Base-by-base conservation (phyloP, 352 stramenopile genomes). In the Phytopythium kandeliae region DNA sequence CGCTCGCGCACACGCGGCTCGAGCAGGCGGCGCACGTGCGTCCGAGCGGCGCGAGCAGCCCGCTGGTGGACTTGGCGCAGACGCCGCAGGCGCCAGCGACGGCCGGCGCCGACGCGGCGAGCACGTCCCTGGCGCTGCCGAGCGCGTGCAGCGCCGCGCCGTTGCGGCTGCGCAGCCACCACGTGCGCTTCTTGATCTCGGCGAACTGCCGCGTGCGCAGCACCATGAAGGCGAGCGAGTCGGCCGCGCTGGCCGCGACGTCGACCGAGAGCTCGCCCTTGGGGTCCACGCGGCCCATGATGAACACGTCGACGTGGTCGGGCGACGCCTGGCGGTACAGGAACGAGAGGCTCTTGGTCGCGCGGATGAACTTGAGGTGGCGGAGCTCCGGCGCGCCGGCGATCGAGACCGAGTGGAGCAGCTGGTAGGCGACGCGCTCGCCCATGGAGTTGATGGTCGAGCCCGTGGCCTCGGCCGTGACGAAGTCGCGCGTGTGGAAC, bases 101-200 rank as follows among this genome's bases (percentile, higher is more conserved):
- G 58, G 60, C 45, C 31, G 42, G 40, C 13, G 46, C 30, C 2
- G 12, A 35, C 31, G 10, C 46, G 2, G 24, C 22, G 34, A 22
- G 13, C 19, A 36, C 1, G 28, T 30, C 24, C 3, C 31, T 11
- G 6, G 21, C 16, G 12, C 12, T 57, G 3, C 38, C 38, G 4
- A 4, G 4, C 2, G 38, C 30, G 6, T 19, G 38, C 10, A 45
- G 21, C 3, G 16, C 31, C 4, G 31, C 21, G 4, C 62, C 34
- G 10, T 24, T 16, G 8, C 58, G 60, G 36, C 76, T 58, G 3
- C 64, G 52, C 9, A 73, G 35, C 36, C 81, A 38, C 60, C 67
- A 71, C 48, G 65, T 54, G 40, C 78, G 55, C 50, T 84, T 84
- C 58, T 84, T 84, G 55, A 73, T 81, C n/a, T 78, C 57, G 19